These are phyloP conservation scores for Sicyos baderoa DNA, from an alignment of 306 rosid genomes.

Conservation along the genomic window DNA sequence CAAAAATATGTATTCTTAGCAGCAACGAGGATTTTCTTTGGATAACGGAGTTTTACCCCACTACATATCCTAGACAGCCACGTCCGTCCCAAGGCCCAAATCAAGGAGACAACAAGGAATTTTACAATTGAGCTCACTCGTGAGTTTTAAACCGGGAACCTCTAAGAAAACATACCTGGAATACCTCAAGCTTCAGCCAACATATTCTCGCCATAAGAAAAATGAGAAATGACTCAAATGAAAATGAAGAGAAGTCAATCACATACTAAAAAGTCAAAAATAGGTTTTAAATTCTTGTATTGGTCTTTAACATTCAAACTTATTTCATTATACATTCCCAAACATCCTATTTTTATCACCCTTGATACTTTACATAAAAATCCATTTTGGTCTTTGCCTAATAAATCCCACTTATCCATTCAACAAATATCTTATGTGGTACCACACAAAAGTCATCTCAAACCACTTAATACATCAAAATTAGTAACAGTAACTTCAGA, in stretches of 20 bases:
- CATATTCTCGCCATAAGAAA: too few species aligned
- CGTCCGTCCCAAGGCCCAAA: too few species aligned
- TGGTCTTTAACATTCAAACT: not conserved
- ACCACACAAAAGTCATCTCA: not conserved
- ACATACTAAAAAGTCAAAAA: not conserved
- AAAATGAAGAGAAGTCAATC: not conserved
- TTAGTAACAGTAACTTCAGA: not conserved
- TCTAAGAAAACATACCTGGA: too few species aligned
- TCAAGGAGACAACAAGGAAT: too few species aligned
- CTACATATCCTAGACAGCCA: too few species aligned
- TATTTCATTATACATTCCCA: not conserved
- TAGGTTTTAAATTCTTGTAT: not conserved
- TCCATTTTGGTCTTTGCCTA: not conserved
- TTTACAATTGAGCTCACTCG: too few species aligned
- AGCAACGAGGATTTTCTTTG: not conserved
- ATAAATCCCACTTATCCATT: not conserved
- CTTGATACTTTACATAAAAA: not conserved
- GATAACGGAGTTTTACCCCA: too few species aligned
- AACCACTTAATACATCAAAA: not conserved
- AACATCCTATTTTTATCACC: not conserved
- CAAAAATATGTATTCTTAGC: not conserved
- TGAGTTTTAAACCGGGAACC: too few species aligned
- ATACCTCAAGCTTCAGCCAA: too few species aligned
- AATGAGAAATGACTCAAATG: not conserved
- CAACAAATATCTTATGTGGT: slow-evolving; percentile 1